A percentile compares a stretch with the other conserved stretches of the same genome.
phyloP scores from a whole-genome alignment of 495 filamentous ascomycete genomes.

The Podospora pseudopauciseta region DNA sequence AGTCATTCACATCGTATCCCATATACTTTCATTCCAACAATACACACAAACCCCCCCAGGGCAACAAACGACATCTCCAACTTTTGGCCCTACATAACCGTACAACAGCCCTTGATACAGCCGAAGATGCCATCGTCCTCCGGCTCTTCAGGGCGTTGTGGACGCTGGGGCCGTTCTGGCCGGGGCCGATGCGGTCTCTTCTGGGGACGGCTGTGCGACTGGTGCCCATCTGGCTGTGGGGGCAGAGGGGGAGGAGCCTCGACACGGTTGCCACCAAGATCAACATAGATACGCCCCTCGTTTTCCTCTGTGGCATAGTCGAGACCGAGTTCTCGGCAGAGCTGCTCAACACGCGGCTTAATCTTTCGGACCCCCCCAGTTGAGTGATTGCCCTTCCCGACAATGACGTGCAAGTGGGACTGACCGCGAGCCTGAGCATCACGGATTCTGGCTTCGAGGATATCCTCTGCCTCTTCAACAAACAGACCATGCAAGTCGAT shows the following conservation, averaged over 20 bases:
- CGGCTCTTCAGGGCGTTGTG: slow-evolving; percentile 35
- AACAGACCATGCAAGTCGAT: slow-evolving; percentile 94
- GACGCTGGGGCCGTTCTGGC: slow-evolving; percentile 31
- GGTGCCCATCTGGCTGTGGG: slow-evolving; percentile 40
- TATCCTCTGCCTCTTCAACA: slow-evolving; percentile 89
- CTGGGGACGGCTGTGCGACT: slow-evolving; percentile 4
- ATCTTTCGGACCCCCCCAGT: slow-evolving; percentile 77
- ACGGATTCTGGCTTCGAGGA: slow-evolving; percentile 76
- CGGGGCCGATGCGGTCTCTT: slow-evolving; percentile 15
- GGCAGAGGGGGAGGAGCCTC: slow-evolving; percentile 48
- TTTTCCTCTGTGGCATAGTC: slow-evolving; percentile 84
- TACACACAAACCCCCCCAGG: background rate
- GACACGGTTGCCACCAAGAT: slow-evolving; percentile 37
- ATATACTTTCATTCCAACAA: slow-evolving; percentile 2
- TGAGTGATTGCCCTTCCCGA: slow-evolving; percentile 91
- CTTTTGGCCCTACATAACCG: slow-evolving; percentile 68
- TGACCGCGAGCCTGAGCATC: slow-evolving; percentile 68
- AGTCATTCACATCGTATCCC: background rate
- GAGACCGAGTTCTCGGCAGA: slow-evolving; percentile 78
- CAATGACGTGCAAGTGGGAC: slow-evolving; percentile 70
- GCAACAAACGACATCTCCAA: background rate
- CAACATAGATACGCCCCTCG: slow-evolving; percentile 70
- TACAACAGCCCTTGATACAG: slow-evolving; percentile 67
- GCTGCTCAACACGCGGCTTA: slow-evolving; percentile 81
- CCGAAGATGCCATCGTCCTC: slow-evolving; percentile 58